Evolutionary conservation across 2,329 filamentous ascomycete species (phyloP), one percentile per base, ranked within the genome.

Genomic region (Cytospora piceae): DNA sequence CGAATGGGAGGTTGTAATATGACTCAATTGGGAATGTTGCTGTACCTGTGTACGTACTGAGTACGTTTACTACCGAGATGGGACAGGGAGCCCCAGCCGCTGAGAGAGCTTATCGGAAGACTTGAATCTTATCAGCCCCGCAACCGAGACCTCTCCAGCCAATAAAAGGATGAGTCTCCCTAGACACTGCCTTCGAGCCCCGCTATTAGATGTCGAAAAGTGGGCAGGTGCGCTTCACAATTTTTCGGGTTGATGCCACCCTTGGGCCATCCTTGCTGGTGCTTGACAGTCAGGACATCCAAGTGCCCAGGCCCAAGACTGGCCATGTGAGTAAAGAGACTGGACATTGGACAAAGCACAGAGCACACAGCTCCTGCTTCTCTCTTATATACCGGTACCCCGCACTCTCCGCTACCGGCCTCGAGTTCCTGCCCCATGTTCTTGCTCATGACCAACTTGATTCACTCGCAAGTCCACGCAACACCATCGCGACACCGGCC

Each of bases 401-500:
- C 66, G 66, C 66, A 67, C 63, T 39, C 63, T 67, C 62, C 66
- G 66, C 64, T 62, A 49, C 64, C 66, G 66, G 66, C 66, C 66
- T 34, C 46, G 31, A 39, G 17, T 37, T 39, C 57, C 61, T 54
- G 31, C 61, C 61, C 56, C 61, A 55, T 61, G 34, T 61, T 42
- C 55, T 51, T 56, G 51, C 65, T 64, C 64, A 66, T 63, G 61
- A 63, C 53, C 64, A 56, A 53, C 56, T 27, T 58, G 60, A 31
- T 32, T 59, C 60, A 61, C 60, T 32, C 24, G 29, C 64, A 56
- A 55, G 32, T 42, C 34, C n/a, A 58, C 52, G 59, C 63, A 67
- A 65, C 62, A 65, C 55, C 62, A 63, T 65, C 66, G 66, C 66
- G 63, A 67, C 66, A 67, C 66, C 66, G 66, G 62, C 66, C 63